A percentile compares a stretch with the other conserved stretches of the same genome.
phyloP scores from a whole-genome alignment of 257 asterid genomes.

The Vinca minor region DNA sequence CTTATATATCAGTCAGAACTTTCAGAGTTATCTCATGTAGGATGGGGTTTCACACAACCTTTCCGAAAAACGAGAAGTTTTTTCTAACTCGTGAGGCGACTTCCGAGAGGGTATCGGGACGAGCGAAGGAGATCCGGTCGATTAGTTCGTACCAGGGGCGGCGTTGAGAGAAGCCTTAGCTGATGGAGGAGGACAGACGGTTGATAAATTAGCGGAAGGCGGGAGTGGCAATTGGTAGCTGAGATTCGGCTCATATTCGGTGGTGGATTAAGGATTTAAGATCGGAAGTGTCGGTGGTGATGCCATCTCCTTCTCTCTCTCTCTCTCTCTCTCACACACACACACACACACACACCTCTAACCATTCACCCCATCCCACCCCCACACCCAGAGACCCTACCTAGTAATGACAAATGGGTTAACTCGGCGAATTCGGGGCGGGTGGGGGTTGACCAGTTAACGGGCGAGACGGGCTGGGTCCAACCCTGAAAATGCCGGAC shows the following conservation, averaged over 20 bases:
- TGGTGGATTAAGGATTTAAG: slow-evolving; percentile 52
- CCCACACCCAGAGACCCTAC: too few relatives aligned
- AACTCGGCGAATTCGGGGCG: too few relatives aligned
- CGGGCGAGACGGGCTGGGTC: too few relatives aligned
- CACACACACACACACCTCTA: too few relatives aligned
- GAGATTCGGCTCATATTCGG: slow-evolving; percentile 21
- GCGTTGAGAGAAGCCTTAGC: slow-evolving; percentile 69
- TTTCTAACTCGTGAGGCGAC: slow-evolving; percentile 79
- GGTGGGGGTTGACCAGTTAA: too few relatives aligned
- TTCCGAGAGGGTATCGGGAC: slow-evolving; percentile 72
- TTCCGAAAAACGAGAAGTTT: slow-evolving; percentile 59
- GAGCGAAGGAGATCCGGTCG: slow-evolving; percentile 74
- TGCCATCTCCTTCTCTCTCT: slow-evolving; percentile 38
- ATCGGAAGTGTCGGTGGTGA: slow-evolving; percentile 63
- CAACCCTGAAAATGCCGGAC: too few relatives aligned
- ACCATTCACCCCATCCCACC: too few relatives aligned
- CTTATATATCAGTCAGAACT: too few relatives aligned
- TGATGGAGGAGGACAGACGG: slow-evolving; percentile 52
- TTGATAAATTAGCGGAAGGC: slow-evolving; percentile 69
- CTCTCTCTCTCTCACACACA: too few relatives aligned
- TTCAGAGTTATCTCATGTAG: too few relatives aligned
- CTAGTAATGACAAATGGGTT: too few relatives aligned
- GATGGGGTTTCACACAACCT: too few relatives aligned
- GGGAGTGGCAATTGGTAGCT: slow-evolving; percentile 53
- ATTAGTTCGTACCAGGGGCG: slow-evolving; percentile 81